Evolutionary conservation across 2,329 filamentous ascomycete species (phyloP), one percentile per base, ranked within the genome.

Genomic region (Apiospora marii): DNA sequence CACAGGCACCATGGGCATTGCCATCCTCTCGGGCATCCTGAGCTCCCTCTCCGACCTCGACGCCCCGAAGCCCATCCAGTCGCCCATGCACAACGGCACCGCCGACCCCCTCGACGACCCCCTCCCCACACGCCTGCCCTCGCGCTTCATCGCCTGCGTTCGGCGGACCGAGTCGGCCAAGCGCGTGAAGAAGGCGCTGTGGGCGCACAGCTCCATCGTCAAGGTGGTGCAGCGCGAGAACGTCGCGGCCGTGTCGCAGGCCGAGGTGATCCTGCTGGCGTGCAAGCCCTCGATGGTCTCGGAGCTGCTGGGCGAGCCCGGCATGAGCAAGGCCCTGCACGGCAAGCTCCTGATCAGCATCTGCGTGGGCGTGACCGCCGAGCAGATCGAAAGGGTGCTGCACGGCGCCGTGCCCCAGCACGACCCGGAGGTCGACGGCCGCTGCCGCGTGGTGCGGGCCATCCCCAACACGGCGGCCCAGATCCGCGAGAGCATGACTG

Each of bases 381-480:
- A 89, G 68, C 90, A 95, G 78, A 90, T 97, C 74, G 88, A 92
- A 78, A 83, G 84, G 22, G 87, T 89, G 44, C 82, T 96, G 16
- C 91, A 93, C 78, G 87, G 87, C 37, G 83, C 85, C 13, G 83
- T 87, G 27, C 85, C 87, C 49, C 82, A 83, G n/a, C 82, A 86
- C 74, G 83, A 84, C 76, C 81, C 84, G 22, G 83, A 84, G 6
- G 80, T 83, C 71, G 85, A 85, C 71, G 85, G 86, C 41, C 83
- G 85, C 51, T 93, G 90, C 82, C 86, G 89, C 58, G 87, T 96
- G 64, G 91, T 97, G 5, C 88, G 94, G 44, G 94, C 92, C 71
- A 94, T 97, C 90, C 94, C 94, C 77, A 97, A 97, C 84, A 95
- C 93, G 0, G 94, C 94, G 14, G 91, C 92, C 37, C 87, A 93